phyloP scores from a whole-genome alignment of 78 protist genomes.

The Guillardia theta region DNA sequence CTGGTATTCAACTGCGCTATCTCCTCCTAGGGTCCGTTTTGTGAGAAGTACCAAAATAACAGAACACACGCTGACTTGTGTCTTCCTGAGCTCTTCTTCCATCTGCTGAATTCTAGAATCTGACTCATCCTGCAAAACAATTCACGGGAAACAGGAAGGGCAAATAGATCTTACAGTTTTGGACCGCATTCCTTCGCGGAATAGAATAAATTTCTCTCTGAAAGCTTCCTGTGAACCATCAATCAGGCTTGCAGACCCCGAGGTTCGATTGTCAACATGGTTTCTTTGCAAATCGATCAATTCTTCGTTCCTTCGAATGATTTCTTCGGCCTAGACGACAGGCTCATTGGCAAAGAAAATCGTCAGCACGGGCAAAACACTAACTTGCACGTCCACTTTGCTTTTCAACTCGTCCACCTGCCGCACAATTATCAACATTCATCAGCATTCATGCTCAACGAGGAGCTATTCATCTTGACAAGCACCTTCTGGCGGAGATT shows the following conservation, averaged over 20 bases:
- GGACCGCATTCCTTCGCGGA: conserved; percentile 35
- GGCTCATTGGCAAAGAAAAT: neutral
- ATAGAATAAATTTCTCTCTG: conserved; percentile 12
- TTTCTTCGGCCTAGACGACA: neutral
- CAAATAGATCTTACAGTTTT: neutral
- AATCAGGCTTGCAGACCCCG: neutral
- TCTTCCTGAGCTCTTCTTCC: too few species aligned
- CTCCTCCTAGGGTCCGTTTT: too few species aligned
- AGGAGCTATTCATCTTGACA: too few species aligned
- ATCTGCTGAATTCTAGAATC: too few species aligned
- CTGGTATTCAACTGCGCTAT: too few species aligned
- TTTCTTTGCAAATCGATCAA: neutral
- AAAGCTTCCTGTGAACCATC: neutral
- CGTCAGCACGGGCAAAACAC: neutral
- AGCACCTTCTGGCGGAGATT: too few species aligned
- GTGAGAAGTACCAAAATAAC: too few species aligned
- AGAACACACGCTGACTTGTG: too few species aligned
- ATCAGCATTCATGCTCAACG: too few species aligned
- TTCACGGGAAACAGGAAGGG: neutral
- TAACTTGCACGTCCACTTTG: neutral
- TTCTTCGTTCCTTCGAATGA: neutral
- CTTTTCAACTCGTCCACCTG: neutral
- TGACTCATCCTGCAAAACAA: too few species aligned
- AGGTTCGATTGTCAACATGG: neutral
- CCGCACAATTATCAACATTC: too few species aligned